Conservation (phyloP, 495 filamentous ascomycete genomes). For the Neurospora sp. region DNA sequence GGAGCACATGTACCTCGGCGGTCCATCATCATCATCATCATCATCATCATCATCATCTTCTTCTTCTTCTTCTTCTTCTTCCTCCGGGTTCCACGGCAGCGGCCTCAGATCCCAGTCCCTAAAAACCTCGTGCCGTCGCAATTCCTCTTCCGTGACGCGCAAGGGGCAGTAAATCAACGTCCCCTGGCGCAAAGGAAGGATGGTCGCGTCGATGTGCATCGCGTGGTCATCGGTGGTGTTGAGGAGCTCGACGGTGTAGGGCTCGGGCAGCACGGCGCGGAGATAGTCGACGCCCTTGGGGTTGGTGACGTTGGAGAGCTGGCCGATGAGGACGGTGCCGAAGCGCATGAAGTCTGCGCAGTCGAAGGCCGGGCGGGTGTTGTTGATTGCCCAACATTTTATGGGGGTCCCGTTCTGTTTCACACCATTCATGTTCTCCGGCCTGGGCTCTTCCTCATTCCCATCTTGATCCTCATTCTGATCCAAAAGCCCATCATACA, state of each 20-base stretch:
- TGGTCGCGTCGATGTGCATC: slow-evolving; percentile 1
- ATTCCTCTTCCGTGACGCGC: background rate
- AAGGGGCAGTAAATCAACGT: background rate
- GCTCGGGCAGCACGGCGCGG: background rate
- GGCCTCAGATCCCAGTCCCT: background rate
- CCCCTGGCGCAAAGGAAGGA: background rate
- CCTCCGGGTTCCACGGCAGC: background rate
- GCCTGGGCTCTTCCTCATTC: background rate
- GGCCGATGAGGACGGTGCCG: background rate
- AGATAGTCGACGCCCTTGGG: background rate
- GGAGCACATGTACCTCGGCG: slow-evolving; percentile 1
- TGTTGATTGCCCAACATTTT: background rate
- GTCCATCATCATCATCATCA: background rate
- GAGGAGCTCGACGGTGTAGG: background rate
- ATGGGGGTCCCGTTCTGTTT: background rate
- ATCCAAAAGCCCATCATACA: background rate
- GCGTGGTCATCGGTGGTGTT: background rate
- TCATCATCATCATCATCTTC: too few species aligned
- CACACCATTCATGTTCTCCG: background rate
- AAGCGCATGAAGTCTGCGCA: slow-evolving; percentile 2
- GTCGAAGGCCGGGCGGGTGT: background rate
- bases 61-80: background rate
- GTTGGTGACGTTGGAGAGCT: slow-evolving; percentile 1
- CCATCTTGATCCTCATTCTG: too few species aligned
- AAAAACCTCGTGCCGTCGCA: background rate